Conservation (phyloP, 306 rosid genomes). For the Nissolia schottii region DNA sequence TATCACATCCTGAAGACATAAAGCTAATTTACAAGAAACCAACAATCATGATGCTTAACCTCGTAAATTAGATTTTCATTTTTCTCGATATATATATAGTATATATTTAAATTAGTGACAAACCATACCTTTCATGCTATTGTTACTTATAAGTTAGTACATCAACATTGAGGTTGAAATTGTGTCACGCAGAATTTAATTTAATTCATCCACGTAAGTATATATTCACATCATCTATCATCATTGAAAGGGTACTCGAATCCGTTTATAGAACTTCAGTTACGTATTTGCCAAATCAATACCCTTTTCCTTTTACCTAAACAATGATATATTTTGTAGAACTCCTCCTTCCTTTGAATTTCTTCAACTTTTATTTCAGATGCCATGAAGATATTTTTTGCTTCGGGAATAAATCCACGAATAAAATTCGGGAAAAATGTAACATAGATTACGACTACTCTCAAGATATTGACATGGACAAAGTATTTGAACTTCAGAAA, state of each 20-base stretch:
- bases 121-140: not conserved
- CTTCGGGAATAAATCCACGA: not conserved
- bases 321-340: not conserved
- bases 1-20: not conserved
- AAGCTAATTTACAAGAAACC: not conserved
- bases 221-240: not conserved
- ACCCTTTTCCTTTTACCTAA: not conserved
- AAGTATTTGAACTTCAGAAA: not conserved
- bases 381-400: not conserved
- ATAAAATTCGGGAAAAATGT: not conserved
- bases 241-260: not conserved
- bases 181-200: not conserved
- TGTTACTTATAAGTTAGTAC: not conserved
- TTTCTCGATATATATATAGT: not conserved
- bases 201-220: not conserved
- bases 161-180: slow-evolving; percentile 23
- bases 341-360: too few relatives aligned
- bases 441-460: not conserved
- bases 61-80: not conserved
- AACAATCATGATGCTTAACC: not conserved
- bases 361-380: not conserved
- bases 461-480: not conserved
- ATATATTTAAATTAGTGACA: not conserved
- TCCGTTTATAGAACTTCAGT: not conserved
- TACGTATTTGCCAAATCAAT: not conserved